phyloP scores from a whole-genome alignment of 2,329 filamentous ascomycete genomes.

The Lachnellula cervina region DNA sequence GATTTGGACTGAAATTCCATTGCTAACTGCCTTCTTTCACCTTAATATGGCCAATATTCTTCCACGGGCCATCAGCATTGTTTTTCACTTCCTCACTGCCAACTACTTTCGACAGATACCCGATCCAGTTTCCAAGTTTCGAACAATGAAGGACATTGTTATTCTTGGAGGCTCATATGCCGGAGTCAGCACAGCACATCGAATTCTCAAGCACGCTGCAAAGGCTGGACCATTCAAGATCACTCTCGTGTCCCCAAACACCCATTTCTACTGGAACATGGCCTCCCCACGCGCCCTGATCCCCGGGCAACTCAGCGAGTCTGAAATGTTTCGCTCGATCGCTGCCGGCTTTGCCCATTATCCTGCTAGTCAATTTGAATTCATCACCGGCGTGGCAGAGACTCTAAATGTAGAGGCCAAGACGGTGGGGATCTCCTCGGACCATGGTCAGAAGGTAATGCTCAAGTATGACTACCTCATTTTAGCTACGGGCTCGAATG shows the following conservation, averaged over 20 bases:
- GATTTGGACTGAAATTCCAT: background rate
- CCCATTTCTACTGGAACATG: constrained; percentile 47
- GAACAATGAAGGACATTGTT: constrained; percentile 28
- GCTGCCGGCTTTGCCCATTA: constrained; percentile 45
- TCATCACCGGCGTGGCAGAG: constrained; percentile 45
- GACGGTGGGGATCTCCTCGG: constrained; percentile 38
- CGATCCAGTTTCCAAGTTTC: background rate
- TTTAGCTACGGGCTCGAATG: constrained; percentile 48
- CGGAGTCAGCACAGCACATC: constrained; percentile 29
- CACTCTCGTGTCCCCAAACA: constrained; percentile 49
- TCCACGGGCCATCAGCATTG: background rate
- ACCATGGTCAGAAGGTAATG: constrained; percentile 28
- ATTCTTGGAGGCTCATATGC: constrained; percentile 32
- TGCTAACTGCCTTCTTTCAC: background rate
- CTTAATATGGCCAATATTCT: background rate
- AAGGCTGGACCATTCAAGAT: constrained; percentile 41
- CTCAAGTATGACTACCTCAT: constrained; percentile 47
- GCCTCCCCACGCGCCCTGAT: constrained; percentile 45
- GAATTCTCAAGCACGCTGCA: constrained; percentile 26
- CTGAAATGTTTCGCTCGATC: constrained; percentile 36
- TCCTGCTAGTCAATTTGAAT: constrained; percentile 44
- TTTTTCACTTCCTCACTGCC: constrained; percentile 6
- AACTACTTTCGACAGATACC: constrained; percentile 2
- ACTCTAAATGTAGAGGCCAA: constrained; percentile 39
- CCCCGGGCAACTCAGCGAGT: constrained; percentile 40